These are phyloP conservation scores for Colletotrichum melonis DNA, from an alignment of 2,329 filamentous ascomycete species.

Conservation along the genomic window DNA sequence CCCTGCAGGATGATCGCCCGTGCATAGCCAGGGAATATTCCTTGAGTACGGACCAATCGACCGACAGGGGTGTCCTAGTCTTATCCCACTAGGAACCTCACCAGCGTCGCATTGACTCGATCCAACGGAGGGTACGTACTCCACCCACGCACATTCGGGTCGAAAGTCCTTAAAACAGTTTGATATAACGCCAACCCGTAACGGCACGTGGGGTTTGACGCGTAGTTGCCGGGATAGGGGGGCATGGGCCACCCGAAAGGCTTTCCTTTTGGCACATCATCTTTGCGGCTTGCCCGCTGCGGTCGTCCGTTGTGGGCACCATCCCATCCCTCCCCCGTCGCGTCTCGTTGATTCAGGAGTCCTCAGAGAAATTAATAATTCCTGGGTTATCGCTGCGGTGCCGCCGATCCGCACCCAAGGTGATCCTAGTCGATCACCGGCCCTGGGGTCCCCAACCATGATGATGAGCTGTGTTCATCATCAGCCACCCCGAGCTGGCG, in stretches of 20 bases:
- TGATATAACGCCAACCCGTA: constrained; percentile 17
- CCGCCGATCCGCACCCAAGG: constrained; percentile 14
- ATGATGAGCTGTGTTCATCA: neutral
- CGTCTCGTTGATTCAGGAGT: constrained; percentile 28
- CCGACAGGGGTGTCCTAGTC: constrained; percentile 12
- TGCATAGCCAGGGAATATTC: constrained; percentile 18
- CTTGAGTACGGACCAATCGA: neutral
- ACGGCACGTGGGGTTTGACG: constrained; percentile 28
- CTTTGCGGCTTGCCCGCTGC: neutral
- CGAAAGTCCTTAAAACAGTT: constrained; percentile 19
- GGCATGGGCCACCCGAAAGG: neutral
- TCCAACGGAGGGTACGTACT: neutral
- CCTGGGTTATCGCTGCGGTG: constrained; percentile 12
- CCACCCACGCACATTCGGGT: constrained; percentile 3
- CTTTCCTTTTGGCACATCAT: neutral
- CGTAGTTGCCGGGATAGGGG: constrained; percentile 16
- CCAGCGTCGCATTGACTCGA: constrained; percentile 18
- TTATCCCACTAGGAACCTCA: neutral
- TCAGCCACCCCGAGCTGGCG: constrained; percentile 18
- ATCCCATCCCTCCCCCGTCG: too few relatives aligned
- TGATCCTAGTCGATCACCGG: neutral
- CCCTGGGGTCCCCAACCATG: constrained; percentile 9
- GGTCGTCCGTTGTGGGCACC: neutral
- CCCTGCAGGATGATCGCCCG: constrained; percentile 17
- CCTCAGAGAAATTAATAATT: constrained; percentile 26